Conservation (phyloP, 2,329 filamentous ascomycete genomes). For the Xylariaceae sp. region DNA sequence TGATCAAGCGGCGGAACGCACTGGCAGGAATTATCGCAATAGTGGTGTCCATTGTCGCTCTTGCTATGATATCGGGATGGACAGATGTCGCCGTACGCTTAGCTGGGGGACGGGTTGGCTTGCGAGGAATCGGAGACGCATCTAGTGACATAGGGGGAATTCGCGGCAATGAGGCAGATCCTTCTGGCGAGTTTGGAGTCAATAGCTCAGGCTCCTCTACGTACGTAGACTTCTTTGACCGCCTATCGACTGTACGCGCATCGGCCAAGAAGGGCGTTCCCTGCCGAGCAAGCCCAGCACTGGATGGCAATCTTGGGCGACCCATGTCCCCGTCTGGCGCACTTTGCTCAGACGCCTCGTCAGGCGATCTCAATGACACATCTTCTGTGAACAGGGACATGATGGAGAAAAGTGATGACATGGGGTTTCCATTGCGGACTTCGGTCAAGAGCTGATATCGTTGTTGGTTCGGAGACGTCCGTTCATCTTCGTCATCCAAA, state of each 20-base stretch:
- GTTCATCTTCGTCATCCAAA: slow-evolving; percentile 65
- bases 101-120: slow-evolving; percentile 31
- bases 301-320: slow-evolving; percentile 24
- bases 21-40: slow-evolving; percentile 98
- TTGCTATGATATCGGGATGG: slow-evolving; percentile 94
- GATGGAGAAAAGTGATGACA: slow-evolving; percentile 98
- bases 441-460: slow-evolving; percentile 94
- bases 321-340: slow-evolving; percentile 23
- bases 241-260: slow-evolving; percentile 22
- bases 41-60: slow-evolving; percentile 92
- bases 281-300: slow-evolving; percentile 11
- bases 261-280: slow-evolving; percentile 10
- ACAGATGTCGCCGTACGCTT: slow-evolving; percentile 65
- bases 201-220: slow-evolving; percentile 24
- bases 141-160: slow-evolving; percentile 77
- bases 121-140: slow-evolving; percentile 26
- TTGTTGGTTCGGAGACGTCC: slow-evolving; percentile 61
- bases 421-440: slow-evolving; percentile 94
- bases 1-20: slow-evolving; percentile 86
- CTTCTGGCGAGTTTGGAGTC: slow-evolving; percentile 22
- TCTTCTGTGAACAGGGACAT: slow-evolving; percentile 96
- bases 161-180: slow-evolving; percentile 41
- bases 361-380: slow-evolving; percentile 71
- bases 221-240: slow-evolving; percentile 11
- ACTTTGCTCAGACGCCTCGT: slow-evolving; percentile 40